phyloP scores from a whole-genome alignment of 1,284 basidiomycete species.

The Hymenochaete sp. region DNA sequence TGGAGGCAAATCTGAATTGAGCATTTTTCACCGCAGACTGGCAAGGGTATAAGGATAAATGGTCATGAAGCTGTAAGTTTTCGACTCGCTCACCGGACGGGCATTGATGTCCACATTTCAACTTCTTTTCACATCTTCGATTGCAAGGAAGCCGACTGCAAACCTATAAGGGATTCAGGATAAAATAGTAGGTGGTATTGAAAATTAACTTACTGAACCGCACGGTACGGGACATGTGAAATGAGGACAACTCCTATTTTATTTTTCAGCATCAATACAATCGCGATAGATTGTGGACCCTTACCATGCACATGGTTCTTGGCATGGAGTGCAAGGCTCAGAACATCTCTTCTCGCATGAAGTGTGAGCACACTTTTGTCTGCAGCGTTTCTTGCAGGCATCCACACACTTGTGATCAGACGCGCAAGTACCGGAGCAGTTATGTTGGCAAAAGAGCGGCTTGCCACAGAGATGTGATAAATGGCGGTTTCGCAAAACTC shows the following conservation, averaged over 20 bases:
- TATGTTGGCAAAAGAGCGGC: conserved; percentile 49
- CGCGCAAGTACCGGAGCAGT: conserved; percentile 43
- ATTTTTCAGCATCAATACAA: neutral
- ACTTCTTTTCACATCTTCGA: conserved; percentile 36
- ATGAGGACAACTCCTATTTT: conserved; percentile 44
- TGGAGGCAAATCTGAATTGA: conserved; percentile 42
- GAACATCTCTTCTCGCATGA: conserved; percentile 43
- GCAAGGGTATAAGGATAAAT: conserved; percentile 9
- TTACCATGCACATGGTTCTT: conserved; percentile 52
- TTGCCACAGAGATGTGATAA: conserved; percentile 43
- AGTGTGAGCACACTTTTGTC: conserved; percentile 49
- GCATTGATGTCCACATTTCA: conserved; percentile 56
- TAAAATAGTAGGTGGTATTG: neutral
- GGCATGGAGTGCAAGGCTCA: conserved; percentile 53
- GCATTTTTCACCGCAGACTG: conserved; percentile 67
- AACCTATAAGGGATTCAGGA: conserved; percentile 33
- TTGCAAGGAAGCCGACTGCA: conserved; percentile 65
- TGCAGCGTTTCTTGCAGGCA: conserved; percentile 39
- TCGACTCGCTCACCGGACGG: conserved; percentile 47
- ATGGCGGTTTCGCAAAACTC: too few relatives aligned
- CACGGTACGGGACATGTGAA: conserved; percentile 55
- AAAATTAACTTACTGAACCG: conserved; percentile 45
- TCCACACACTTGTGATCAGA: conserved; percentile 42
- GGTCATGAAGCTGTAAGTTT: neutral
- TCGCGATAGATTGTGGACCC: neutral